These are phyloP conservation scores for Mycogone perniciosa DNA, from an alignment of 2,329 filamentous ascomycete genomes.

Conservation along the genomic window DNA sequence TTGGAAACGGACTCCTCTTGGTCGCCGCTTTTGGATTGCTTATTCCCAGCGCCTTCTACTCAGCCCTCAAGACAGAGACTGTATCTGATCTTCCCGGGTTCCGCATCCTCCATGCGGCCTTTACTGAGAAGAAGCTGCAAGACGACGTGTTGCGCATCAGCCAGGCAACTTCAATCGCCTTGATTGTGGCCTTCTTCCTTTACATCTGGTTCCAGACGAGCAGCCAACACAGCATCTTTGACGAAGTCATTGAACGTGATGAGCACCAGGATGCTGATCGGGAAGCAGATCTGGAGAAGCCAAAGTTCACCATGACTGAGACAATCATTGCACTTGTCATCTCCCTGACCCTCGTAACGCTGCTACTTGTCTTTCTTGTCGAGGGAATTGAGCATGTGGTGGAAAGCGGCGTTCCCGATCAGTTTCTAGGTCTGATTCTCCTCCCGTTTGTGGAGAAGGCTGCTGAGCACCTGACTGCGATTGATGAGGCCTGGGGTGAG, in stretches of 20 bases:
- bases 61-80: slow-evolving; percentile 1
- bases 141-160: slow-evolving; percentile 58
- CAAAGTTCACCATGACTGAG: slow-evolving; percentile 61
- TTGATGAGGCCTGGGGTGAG: slow-evolving; percentile 59
- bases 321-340: slow-evolving; percentile 52
- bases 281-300: slow-evolving; percentile 50
- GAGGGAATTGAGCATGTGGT: slow-evolving; percentile 52
- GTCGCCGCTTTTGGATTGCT: not conserved
- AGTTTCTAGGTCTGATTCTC: slow-evolving; percentile 50
- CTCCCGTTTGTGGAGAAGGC: slow-evolving; percentile 64
- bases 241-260: slow-evolving; percentile 65
- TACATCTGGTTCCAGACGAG: slow-evolving; percentile 69
- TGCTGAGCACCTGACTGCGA: slow-evolving; percentile 62
- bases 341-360: slow-evolving; percentile 52
- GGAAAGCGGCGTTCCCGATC: slow-evolving; percentile 25
- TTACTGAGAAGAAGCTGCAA: slow-evolving; percentile 35
- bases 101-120: slow-evolving; percentile 23
- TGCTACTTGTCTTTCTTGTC: slow-evolving; percentile 64
- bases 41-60: not conserved
- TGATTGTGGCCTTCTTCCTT: slow-evolving; percentile 47
- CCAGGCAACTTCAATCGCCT: slow-evolving; percentile 55
- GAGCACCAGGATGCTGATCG: slow-evolving; percentile 61
- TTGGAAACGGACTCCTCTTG: slow-evolving; percentile 51
- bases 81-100: slow-evolving; percentile 5
- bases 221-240: slow-evolving; percentile 71